phyloP scores from a whole-genome alignment of 2,329 filamentous ascomycete species.

The Dichotomopilus funicola region DNA sequence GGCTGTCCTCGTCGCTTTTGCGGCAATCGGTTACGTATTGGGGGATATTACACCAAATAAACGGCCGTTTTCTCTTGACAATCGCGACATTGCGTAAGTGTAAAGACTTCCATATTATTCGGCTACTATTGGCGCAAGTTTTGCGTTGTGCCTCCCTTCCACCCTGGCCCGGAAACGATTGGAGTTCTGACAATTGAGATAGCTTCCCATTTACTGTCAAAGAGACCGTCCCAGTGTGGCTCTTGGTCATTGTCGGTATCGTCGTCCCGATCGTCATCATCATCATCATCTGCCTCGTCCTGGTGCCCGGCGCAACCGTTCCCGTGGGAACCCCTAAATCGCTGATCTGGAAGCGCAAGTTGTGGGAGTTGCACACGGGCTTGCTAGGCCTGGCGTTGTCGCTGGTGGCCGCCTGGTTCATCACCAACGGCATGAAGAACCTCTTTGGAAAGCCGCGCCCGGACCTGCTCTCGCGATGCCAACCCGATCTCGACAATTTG shows the following conservation, averaged over 20 bases:
- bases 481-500: slow-evolving; percentile 64
- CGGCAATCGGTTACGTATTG: slow-evolving; percentile 53
- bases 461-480: slow-evolving; percentile 73
- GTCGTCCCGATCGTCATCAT: slow-evolving; percentile 62
- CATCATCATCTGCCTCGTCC: slow-evolving; percentile 57
- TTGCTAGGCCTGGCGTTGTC: slow-evolving; percentile 76
- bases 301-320: slow-evolving; percentile 67
- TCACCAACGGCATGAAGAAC: slow-evolving; percentile 82
- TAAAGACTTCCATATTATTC: too few relatives aligned
- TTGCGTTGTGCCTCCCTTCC: neutral
- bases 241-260: slow-evolving; percentile 58
- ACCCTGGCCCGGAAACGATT: neutral
- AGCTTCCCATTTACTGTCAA: slow-evolving; percentile 63
- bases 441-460: slow-evolving; percentile 65
- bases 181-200: slow-evolving; percentile 5
- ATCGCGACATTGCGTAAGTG: slow-evolving; percentile 67
- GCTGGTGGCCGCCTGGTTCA: slow-evolving; percentile 65
- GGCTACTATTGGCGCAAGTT: too few relatives aligned
- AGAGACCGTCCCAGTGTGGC: slow-evolving; percentile 64
- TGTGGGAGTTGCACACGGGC: slow-evolving; percentile 86
- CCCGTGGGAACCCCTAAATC: slow-evolving; percentile 54
- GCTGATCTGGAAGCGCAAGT: slow-evolving; percentile 69
- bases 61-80: slow-evolving; percentile 63
- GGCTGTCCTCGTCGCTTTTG: slow-evolving; percentile 57
- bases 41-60: slow-evolving; percentile 57